Evolutionary conservation across 257 asterid species (phyloP), one percentile per base, ranked within the genome.

Genomic region (Anisodus acutangulus): DNA sequence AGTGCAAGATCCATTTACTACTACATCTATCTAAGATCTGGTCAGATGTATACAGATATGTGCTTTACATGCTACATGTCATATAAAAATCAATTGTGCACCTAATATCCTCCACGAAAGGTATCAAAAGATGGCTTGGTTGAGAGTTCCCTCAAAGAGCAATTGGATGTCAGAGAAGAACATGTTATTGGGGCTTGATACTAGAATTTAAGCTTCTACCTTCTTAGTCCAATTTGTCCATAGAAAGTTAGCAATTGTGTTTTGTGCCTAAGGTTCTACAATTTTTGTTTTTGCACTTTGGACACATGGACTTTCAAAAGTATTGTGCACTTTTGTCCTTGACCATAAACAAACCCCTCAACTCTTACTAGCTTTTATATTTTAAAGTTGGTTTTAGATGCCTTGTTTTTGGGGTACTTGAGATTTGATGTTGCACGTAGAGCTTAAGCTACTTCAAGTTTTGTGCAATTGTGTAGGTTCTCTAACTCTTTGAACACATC

Each of bases 1-100:
- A 67, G 74, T 31, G 19, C 49, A 67, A 67, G 74, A 35, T 35
- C 74, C 74, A 13, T 67, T 37, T 5, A 16, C 63, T 13, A 67
- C 22, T 67, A 13, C 74, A 67, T 37, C 74, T 67, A 1, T 37
- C 11, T 67, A 35, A 1, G 6, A 67, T 67, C 74, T 35, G 74
- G 19, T 67, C 74, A 67, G 19, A 67, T 35, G 16, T 66, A 67
- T 35, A 35, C 74, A 35, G 47, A 67, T 35, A 6, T 67, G 49
- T 67, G 49, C 19, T 6, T 12, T 67, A 35, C 74, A 67, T 67
- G 74, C 49, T 13, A 67, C 49, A 13, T 67, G 22, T 13, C 74
- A 67, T 6, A 67, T 35, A 67, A 67, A 67, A 37, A 67, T 67
- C 22, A 35, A 67, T 67, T 67, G 49, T 67, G 74, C 49, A 67